These are phyloP conservation scores for Tetrastigma voinierianum DNA, from an alignment of 164 flowering plant species.

Conservation along the genomic window DNA sequence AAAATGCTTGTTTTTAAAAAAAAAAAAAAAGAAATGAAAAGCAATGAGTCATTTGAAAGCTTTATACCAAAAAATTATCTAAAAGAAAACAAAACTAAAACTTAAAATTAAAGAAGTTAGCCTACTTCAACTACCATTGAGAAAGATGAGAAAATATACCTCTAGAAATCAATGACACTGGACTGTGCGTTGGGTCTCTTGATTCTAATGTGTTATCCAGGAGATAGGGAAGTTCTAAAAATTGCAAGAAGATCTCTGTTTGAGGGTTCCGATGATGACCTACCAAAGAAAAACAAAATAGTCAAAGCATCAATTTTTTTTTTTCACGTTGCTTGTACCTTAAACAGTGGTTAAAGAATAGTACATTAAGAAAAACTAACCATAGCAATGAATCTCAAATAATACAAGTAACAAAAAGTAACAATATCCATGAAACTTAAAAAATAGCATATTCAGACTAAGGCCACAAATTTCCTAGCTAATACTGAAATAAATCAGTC, in stretches of 20 bases:
- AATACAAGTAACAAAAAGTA: too few relatives aligned
- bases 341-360: too few relatives aligned
- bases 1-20: too few relatives aligned
- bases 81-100: neutral
- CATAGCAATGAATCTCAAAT: too few relatives aligned
- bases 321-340: too few relatives aligned
- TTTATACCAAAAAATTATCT: neutral
- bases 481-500: neutral
- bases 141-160: slow-evolving; percentile 29
- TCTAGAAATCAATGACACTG: slow-evolving; percentile 22
- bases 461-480: too few relatives aligned
- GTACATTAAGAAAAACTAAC: too few relatives aligned
- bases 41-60: too few relatives aligned
- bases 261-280: slow-evolving; percentile 70
- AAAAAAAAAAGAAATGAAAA: neutral
- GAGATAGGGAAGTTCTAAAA: slow-evolving; percentile 73
- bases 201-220: slow-evolving; percentile 49
- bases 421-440: too few relatives aligned
- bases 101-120: neutral
- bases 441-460: too few relatives aligned
- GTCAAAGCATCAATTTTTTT: too few relatives aligned
- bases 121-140: neutral
- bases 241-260: slow-evolving; percentile 62
- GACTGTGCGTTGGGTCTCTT: slow-evolving; percentile 21
- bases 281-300: slow-evolving; percentile 18